These are phyloP conservation scores for Canavalia gladiata DNA, from an alignment of 306 rosid genomes.

Conservation along the genomic window DNA sequence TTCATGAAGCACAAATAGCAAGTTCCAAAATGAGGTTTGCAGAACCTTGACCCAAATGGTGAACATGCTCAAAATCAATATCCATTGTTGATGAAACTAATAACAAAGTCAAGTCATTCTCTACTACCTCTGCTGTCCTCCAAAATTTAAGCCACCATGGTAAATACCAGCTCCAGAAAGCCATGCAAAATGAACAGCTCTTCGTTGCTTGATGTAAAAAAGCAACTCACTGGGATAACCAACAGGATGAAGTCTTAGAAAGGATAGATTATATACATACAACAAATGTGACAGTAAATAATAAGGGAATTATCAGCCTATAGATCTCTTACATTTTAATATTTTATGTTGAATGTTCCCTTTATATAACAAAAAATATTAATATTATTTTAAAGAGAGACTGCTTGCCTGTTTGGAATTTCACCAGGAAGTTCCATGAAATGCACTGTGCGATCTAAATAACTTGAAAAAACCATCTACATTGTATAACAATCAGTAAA, in stretches of 20 bases:
- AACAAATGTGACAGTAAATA: slow-evolving; percentile 8
- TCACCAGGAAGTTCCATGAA: slow-evolving; percentile 99
- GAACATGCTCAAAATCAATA: slow-evolving; percentile 28
- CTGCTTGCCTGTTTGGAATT: slow-evolving; percentile 84
- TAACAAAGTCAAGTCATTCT: slow-evolving; percentile 29
- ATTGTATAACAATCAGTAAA: slow-evolving; percentile 51
- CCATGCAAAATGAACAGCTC: slow-evolving; percentile 99
- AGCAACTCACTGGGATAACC: slow-evolving; percentile 82
- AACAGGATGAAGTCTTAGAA: slow-evolving; percentile 42
- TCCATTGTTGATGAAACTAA: slow-evolving; percentile 28
- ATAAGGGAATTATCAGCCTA: slow-evolving; percentile 12
- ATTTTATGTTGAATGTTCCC: slow-evolving; percentile 33
- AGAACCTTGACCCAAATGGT: slow-evolving; percentile 37
- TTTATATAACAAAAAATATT: slow-evolving; percentile 19
- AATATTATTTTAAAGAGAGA: background rate
- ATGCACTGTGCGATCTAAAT: slow-evolving; percentile 84
- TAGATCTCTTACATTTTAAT: slow-evolving; percentile 19
- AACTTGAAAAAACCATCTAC: slow-evolving; percentile 85
- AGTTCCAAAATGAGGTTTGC: slow-evolving; percentile 40
- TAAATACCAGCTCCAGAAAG: slow-evolving; percentile 99
- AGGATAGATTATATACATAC: slow-evolving; percentile 16
- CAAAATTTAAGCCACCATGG: slow-evolving; percentile 93
- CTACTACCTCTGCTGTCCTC: slow-evolving; percentile 83
- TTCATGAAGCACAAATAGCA: slow-evolving; percentile 48
- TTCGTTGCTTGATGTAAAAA: slow-evolving; percentile 93